Evolutionary conservation across 345 rosid genomes (phyloP).

Genomic region (Rhodamnia argentea): DNA sequence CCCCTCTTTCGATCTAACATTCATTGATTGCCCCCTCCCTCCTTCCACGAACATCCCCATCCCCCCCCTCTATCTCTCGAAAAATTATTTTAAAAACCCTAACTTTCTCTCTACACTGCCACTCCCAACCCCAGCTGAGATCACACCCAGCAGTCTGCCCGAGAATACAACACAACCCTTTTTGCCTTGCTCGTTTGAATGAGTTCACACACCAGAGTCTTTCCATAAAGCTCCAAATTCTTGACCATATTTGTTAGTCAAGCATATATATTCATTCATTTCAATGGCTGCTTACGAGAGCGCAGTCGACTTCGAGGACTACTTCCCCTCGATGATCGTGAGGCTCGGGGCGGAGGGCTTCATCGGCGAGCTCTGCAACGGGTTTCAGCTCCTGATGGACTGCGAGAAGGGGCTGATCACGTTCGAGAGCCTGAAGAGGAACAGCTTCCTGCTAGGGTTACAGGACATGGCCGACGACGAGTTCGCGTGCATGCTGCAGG

Average conservation of each 20-base stretch:
- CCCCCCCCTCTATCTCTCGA: neutral
- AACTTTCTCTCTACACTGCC: neutral
- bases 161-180: neutral
- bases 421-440: slow-evolving; percentile 60
- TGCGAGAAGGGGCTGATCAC: slow-evolving; percentile 53
- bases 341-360: slow-evolving; percentile 47
- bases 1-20: neutral
- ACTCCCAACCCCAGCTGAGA: neutral
- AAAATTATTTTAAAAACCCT: neutral
- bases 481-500: slow-evolving; percentile 45
- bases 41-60: slow-evolving; percentile 7
- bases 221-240: neutral
- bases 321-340: slow-evolving; percentile 48
- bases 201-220: neutral
- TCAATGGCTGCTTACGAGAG: neutral
- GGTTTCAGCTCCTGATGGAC: slow-evolving; percentile 53
- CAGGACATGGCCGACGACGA: slow-evolving; percentile 51
- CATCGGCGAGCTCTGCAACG: slow-evolving; percentile 43
- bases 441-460: slow-evolving; percentile 37
- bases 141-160: neutral
- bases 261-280: neutral
- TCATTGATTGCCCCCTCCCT: neutral
- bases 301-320: slow-evolving; percentile 36
- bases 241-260: neutral
- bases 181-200: neutral